Evolutionary conservation across 73 alveolate genomes (phyloP).

Genomic region (Uronychia setigera): DNA sequence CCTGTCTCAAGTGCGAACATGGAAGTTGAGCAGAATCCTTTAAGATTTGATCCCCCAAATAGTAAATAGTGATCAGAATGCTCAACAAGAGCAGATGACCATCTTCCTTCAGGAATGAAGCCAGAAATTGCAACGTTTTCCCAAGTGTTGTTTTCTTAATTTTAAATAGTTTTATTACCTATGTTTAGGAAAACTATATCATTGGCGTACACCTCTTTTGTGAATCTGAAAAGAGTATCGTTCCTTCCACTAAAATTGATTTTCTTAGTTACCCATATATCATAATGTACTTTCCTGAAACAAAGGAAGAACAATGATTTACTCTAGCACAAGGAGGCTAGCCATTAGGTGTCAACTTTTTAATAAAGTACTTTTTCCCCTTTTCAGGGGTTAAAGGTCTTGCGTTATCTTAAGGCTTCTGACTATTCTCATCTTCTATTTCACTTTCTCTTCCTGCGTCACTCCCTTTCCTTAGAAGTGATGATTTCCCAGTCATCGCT

Average conservation of each 20-base stretch:
- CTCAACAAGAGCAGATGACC: not conserved
- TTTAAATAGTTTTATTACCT: not conserved
- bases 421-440: not conserved
- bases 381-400: too few relatives aligned
- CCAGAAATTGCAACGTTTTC: not conserved
- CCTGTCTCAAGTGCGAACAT: too few relatives aligned
- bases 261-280: not conserved
- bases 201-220: not conserved
- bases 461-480: too few relatives aligned
- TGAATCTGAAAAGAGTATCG: not conserved
- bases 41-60: not conserved
- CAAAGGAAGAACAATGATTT: too few relatives aligned
- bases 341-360: not conserved
- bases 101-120: not conserved
- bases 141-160: not conserved
- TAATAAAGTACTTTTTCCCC: not conserved
- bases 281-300: not conserved
- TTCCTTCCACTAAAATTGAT: constrained; percentile 1
- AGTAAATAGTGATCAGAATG: not conserved
- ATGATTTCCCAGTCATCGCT: too few relatives aligned
- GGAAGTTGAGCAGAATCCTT: not conserved
- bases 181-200: not conserved
- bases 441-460: not conserved
- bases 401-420: too few relatives aligned
- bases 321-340: not conserved